Percentiles rank a stretch among this genome's conserved stretches.
Conservation (phyloP, 1,139 yeast genomes). For the Meyerozyma sp. region DNA sequence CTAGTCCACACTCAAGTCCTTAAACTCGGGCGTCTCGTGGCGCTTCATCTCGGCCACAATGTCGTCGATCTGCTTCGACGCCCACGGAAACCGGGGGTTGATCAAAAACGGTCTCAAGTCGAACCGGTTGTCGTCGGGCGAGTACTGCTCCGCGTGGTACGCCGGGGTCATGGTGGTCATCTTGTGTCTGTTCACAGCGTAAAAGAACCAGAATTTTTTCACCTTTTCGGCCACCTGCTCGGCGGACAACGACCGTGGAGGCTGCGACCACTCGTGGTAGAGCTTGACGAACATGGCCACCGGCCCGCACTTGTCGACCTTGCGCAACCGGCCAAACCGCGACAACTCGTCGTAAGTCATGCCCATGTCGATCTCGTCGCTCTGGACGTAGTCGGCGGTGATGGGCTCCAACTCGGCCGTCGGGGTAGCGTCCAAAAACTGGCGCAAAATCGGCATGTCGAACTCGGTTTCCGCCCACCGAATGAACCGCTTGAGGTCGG, state of each 20-base stretch:
- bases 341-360: constrained; percentile 93
- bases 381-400: constrained; percentile 84
- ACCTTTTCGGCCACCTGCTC: constrained; percentile 87
- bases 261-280: constrained; percentile 88
- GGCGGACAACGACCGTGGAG: constrained; percentile 59
- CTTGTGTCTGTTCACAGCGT: constrained; percentile 93
- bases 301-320: constrained; percentile 94
- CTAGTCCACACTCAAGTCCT: background rate
- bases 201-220: constrained; percentile 84
- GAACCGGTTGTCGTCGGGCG: constrained; percentile 95
- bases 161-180: constrained; percentile 96
- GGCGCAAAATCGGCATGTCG: constrained; percentile 68
- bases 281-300: constrained; percentile 87
- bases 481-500: constrained; percentile 82
- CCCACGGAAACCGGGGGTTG: constrained; percentile 88
- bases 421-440: constrained; percentile 85
- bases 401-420: constrained; percentile 98
- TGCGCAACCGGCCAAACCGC: constrained; percentile 85
- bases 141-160: constrained; percentile 95
- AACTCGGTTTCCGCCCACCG: constrained; percentile 68
- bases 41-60: constrained; percentile 52
- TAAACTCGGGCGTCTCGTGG: background rate
- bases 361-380: constrained; percentile 98
- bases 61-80: constrained; percentile 79
- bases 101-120: constrained; percentile 92